phyloP scores from a whole-genome alignment of 768 basidiomycete genomes.

The Coprinopsis cinerea region DNA sequence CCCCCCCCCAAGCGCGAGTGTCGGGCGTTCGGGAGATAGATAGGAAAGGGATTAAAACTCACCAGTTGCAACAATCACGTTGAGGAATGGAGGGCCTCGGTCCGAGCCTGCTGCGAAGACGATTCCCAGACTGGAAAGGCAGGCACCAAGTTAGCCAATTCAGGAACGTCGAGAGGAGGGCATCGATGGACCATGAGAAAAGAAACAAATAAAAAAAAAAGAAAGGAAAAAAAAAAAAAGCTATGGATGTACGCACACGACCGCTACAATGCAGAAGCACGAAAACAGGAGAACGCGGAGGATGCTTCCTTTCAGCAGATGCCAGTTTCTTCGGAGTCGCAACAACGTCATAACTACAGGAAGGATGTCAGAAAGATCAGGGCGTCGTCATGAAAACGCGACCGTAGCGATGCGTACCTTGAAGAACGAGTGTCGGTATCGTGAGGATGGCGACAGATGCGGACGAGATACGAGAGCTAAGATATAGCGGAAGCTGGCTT shows the following conservation, averaged over 20 bases:
- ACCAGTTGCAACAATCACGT: conserved; percentile 15
- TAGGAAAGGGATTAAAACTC: not conserved
- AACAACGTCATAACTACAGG: not conserved
- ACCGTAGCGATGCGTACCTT: conserved; percentile 10
- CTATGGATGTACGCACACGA: conserved; percentile 1
- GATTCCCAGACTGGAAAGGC: conserved; percentile 16
- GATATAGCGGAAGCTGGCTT: no score
- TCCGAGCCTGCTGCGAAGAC: conserved; percentile 15
- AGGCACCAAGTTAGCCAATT: no score
- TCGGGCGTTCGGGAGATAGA: not conserved
- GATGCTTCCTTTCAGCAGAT: not conserved
- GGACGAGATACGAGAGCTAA: conserved; percentile 14
- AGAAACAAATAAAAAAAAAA: not conserved
- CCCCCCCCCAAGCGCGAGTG: no score
- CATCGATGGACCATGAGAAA: no score
- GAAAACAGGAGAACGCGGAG: conserved; percentile 13
- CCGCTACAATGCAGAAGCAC: conserved; percentile 6
- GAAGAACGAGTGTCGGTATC: conserved; percentile 15
- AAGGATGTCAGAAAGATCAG: no score
- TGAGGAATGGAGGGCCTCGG: conserved; percentile 12
- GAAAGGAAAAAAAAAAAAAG: not conserved
- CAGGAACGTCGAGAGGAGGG: no score
- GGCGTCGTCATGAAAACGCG: not conserved
- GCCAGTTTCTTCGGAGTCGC: not conserved
- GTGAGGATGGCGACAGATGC: conserved; percentile 15